Evolutionary conservation across 345 rosid species (phyloP).

Genomic region (Trapa incisa): DNA sequence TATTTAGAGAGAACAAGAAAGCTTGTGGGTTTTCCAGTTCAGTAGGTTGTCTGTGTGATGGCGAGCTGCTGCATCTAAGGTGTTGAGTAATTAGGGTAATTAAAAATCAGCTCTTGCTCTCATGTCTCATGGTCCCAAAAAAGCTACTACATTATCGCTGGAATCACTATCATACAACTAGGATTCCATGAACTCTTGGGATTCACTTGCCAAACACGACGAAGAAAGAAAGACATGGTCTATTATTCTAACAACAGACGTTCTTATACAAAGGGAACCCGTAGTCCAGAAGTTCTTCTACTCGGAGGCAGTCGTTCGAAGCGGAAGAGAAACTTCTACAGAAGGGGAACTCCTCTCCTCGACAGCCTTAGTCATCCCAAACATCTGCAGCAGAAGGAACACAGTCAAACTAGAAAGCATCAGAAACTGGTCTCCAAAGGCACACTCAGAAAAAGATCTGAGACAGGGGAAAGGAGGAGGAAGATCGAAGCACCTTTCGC

Average conservation of each 20-base stretch:
- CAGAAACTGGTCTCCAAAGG: neutral
- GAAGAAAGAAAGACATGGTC: neutral
- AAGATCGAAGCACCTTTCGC: conserved; percentile 31
- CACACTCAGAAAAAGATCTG: neutral
- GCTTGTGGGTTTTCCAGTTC: too few relatives aligned
- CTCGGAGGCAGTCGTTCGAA: conserved; percentile 29
- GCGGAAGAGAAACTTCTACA: conserved; percentile 45
- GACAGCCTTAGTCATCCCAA: conserved; percentile 61
- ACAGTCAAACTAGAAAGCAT: conserved; percentile 6
- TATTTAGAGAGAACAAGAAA: too few relatives aligned
- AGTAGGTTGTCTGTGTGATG: too few relatives aligned
- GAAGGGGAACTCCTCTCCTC: conserved; percentile 47
- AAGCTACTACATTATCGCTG: neutral
- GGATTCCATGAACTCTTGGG: too few relatives aligned
- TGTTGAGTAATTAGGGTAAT: too few relatives aligned
- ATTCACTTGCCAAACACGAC: too few relatives aligned
- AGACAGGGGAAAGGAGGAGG: neutral
- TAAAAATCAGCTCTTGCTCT: neutral
- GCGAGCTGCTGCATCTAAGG: too few relatives aligned
- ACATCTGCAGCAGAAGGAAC: conserved; percentile 42
- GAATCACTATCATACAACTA: too few relatives aligned
- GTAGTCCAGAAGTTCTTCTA: neutral
- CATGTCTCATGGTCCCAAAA: neutral
- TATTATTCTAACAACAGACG: neutral
- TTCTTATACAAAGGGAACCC: neutral